Conservation (phyloP, 495 filamentous ascomycete genomes). For the Darksidea phi region DNA sequence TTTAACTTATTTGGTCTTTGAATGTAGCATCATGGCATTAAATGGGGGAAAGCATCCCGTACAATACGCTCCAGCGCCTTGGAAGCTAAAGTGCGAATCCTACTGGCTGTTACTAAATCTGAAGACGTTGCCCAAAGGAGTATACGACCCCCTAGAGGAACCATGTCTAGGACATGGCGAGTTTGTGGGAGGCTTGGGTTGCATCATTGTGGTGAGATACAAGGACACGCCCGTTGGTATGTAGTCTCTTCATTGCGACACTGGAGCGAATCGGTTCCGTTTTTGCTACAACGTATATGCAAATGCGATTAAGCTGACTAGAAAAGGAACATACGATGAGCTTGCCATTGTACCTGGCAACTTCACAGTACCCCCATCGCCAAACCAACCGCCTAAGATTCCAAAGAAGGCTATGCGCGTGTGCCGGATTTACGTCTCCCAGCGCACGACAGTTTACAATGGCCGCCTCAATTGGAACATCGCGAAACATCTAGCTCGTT, state of each 20-base stretch:
- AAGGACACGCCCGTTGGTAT: slow-evolving; percentile 47
- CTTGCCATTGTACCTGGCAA: slow-evolving; percentile 49
- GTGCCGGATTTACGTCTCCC: slow-evolving; percentile 53
- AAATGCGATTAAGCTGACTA: background rate
- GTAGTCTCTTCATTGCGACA: background rate
- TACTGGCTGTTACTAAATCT: slow-evolving; percentile 32
- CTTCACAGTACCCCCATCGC: slow-evolving; percentile 41
- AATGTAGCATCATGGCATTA: background rate
- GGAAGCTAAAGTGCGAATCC: slow-evolving; percentile 23
- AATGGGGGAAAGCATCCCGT: slow-evolving; percentile 7
- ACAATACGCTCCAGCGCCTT: slow-evolving; percentile 23
- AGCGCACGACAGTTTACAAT: slow-evolving; percentile 51
- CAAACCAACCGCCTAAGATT: slow-evolving; percentile 31
- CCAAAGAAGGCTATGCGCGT: slow-evolving; percentile 37
- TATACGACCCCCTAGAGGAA: slow-evolving; percentile 35
- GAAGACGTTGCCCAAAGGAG: slow-evolving; percentile 21
- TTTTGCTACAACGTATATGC: too few species aligned
- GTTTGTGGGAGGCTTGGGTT: slow-evolving; percentile 48
- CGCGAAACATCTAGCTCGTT: slow-evolving; percentile 55
- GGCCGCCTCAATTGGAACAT: slow-evolving; percentile 54
- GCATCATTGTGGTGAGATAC: slow-evolving; percentile 52
- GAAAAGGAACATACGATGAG: slow-evolving; percentile 52
- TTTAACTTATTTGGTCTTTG: too few species aligned
- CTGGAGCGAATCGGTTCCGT: background rate
- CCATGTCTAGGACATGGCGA: slow-evolving; percentile 19